Evolutionary conservation across 768 basidiomycete species (phyloP).

Genomic region (Pulveroboletus ravenelii): DNA sequence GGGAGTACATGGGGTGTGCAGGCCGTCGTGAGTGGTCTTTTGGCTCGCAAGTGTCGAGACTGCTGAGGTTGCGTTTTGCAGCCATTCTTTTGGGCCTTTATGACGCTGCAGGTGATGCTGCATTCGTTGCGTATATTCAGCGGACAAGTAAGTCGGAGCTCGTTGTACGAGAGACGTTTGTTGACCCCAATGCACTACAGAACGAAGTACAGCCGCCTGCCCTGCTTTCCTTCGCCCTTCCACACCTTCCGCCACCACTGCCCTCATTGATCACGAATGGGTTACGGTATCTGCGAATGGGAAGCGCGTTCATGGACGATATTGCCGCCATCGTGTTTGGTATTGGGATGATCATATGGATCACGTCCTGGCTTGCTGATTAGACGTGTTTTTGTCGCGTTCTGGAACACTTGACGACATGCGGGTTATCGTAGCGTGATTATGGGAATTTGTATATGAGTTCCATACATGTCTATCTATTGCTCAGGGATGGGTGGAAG

Average conservation of each 20-base stretch:
- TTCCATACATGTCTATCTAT: neutral
- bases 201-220: constrained; percentile 56
- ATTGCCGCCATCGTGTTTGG: constrained; percentile 67
- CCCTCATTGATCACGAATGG: constrained; percentile 58
- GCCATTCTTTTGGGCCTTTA: constrained; percentile 84
- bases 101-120: constrained; percentile 62
- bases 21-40: constrained; percentile 45
- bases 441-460: neutral
- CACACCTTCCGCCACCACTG: constrained; percentile 61
- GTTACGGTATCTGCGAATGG: constrained; percentile 67
- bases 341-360: constrained; percentile 57
- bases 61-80: constrained; percentile 24
- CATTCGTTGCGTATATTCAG: constrained; percentile 71
- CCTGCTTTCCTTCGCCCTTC: constrained; percentile 54
- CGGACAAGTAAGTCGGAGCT: constrained; percentile 49
- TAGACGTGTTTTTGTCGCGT: constrained; percentile 4
- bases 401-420: constrained; percentile 1
- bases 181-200: constrained; percentile 31
- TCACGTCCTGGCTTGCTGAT: constrained; percentile 43
- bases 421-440: constrained; percentile 3
- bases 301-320: constrained; percentile 64
- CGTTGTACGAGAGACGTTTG: neutral
- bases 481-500: neutral
- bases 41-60: neutral
- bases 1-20: constrained; percentile 47